Evolutionary conservation across 345 rosid species (phyloP), one percentile per base, ranked within the genome.

Genomic region (Arabidopsis arenosa): DNA sequence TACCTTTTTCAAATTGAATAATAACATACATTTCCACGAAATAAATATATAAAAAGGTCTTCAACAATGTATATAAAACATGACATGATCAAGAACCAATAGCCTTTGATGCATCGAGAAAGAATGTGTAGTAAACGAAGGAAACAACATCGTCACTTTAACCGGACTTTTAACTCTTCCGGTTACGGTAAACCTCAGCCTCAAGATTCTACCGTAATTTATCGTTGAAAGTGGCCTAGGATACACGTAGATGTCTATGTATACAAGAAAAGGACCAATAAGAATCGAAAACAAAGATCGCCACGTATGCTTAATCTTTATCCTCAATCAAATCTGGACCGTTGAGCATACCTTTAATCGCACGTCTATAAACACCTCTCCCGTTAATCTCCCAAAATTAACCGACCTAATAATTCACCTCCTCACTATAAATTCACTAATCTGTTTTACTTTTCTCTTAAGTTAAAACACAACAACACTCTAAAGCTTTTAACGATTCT

Each of bases 51-150:
- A 15, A 17, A 14, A 28, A 33, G 0, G 4, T 7, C 10, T 39
- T 37, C 0, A 36, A 61, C 5, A n/a, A n/a, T n/a, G n/a, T n/a
- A n/a, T n/a, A n/a, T n/a, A n/a, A n/a, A n/a, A n/a, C n/a, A n/a
- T n/a, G 0, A 70, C 52, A 55, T 76, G 80, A 15, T 80, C 77
- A 82, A 90, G 78, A 48, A 86, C 84, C 37, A 90, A 69, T 36
- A 88, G 56, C 35, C 93, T 87, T 43, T 90, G 93, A 13, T 81
- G 84, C 83, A 88, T 89, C 0, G n/a, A 75, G 47, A 85, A 80
- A 7, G 90, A 90, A 80, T 90, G 93, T 4, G 90, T 82, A 6
- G 85, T 79, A 51, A 90, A 90, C 1, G 93, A 83, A 12, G 92
- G 87, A 30, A 74, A 83, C 79, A 78, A 70, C 83, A 84, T 81